Evolutionary conservation across 2,329 filamentous ascomycete species (phyloP), one percentile per base, ranked within the genome.

Genomic region (Alternaria burnsii): DNA sequence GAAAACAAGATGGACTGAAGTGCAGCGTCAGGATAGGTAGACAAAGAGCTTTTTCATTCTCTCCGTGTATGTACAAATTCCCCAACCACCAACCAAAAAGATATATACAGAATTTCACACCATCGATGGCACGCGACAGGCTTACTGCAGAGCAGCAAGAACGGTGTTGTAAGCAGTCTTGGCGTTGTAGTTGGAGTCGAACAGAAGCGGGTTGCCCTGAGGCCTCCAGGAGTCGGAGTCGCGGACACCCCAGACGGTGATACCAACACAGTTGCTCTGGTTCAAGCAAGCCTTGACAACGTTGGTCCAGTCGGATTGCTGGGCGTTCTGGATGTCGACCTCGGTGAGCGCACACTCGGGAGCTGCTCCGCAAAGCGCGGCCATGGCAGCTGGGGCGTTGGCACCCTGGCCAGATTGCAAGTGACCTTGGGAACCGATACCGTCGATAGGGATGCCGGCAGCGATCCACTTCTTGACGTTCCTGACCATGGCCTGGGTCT

Each of bases 281-380:
- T 82, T 77, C 52, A 90, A 73, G 71, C 89, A 91, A n/a, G 86
- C 88, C 62, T 87, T 84, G 56, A 77, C 71, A 58, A 79, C 80
- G 52, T 85, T 83, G 8, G 83, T 79, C 73, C 89, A 91, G 77
- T 91, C 89, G 22, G 80, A 76, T 10, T 82, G 66, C 42, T 84
- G 81, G 7, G 86, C 87, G 43, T 82, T 82, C 58, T 85, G 83
- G 69, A 92, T 91, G 70, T 92, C 90, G 32, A 91, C 83, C 78
- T 91, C 89, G 4, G 89, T 91, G 47, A 91, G 80, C 6, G 88
- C 88, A 43, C 89, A 84, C 72, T 91, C 88, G 26, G 83, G 77
- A 18, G 83, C 84, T 20, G 84, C 80, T 36, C 72, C 77, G 51
- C 86, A 87, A 26, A 90, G 84, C 0, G 82, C 80, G 62, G 83